Percentiles rank a stretch among this genome's conserved stretches.
Conservation (phyloP, 2,329 filamentous ascomycete species). For the Emergomyces africanus region DNA sequence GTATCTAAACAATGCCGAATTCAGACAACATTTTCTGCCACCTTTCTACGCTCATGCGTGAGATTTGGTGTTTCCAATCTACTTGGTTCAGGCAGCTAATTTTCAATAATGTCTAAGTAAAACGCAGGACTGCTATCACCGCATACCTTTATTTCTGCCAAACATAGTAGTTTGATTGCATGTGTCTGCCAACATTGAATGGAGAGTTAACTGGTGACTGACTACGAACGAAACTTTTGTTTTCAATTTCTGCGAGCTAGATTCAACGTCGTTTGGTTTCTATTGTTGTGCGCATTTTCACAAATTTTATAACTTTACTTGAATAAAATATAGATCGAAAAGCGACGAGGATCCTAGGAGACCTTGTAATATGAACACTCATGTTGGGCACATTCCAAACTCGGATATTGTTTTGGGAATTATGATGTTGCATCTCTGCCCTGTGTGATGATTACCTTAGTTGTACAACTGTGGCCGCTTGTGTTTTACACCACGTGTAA, state of each 20-base stretch:
- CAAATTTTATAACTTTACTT: not conserved
- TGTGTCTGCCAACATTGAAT: not conserved
- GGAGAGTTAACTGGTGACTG: not conserved
- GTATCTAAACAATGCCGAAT: not conserved
- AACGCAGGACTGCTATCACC: not conserved
- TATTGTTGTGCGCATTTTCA: not conserved
- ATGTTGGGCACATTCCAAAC: no score
- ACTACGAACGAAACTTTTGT: not conserved
- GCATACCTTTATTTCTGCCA: not conserved
- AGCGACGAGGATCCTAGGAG: no score
- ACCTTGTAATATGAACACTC: no score
- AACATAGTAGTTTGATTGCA: no score
- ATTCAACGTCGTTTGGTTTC: not conserved
- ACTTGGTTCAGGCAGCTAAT: not conserved
- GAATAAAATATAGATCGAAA: no score
- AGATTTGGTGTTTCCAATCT: not conserved
- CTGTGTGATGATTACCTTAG: not conserved
- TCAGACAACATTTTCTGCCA: not conserved
- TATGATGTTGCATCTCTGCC: not conserved
- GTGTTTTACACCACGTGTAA: not conserved
- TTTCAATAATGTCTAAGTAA: not conserved
- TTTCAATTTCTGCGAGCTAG: not conserved
- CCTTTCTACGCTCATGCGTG: not conserved
- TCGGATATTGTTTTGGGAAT: no score
- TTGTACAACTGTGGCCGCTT: no score